Percentiles rank a stretch among this genome's conserved stretches.
These are phyloP conservation scores for Auriscalpium orientale DNA, from an alignment of 768 basidiomycete species.

Conservation along the genomic window DNA sequence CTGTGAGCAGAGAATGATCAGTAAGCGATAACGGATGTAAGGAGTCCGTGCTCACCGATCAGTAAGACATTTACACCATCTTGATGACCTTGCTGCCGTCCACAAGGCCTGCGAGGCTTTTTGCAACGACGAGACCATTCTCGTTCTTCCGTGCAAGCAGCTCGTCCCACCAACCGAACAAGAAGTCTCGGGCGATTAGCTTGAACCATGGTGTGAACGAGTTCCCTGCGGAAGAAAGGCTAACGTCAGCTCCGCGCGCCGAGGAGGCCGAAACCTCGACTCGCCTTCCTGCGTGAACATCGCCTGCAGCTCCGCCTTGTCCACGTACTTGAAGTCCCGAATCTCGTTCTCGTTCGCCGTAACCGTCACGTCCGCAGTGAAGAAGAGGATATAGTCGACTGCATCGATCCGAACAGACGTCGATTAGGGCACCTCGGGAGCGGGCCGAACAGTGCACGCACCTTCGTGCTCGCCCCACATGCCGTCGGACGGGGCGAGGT, in stretches of 20 bases:
- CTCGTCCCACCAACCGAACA: conserved; percentile 99
- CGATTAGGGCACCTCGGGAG: not conserved
- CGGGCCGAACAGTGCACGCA: not conserved
- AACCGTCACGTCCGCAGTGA: conserved; percentile 82
- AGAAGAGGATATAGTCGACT: conserved; percentile 98
- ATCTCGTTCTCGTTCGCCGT: conserved; percentile 87
- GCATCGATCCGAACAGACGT: not conserved
- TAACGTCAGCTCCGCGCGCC: not conserved
- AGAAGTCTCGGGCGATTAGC: conserved; percentile 91
- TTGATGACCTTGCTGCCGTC: conserved; percentile 70
- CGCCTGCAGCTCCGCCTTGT: conserved; percentile 77
- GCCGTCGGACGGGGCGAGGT: conserved; percentile 87
- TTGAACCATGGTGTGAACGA: conserved; percentile 99
- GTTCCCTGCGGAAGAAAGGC: conserved; percentile 42
- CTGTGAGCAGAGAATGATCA: too few species aligned
- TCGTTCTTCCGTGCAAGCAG: conserved; percentile 53
- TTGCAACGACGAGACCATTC: conserved; percentile 54
- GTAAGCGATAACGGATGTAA: too few species aligned
- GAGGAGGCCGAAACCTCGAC: conserved; percentile 13
- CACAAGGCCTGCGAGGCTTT: conserved; percentile 54
- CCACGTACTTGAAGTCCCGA: conserved; percentile 83
- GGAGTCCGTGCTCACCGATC: too few species aligned
- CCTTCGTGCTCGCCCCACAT: conserved; percentile 99
- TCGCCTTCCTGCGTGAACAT: conserved; percentile 84
- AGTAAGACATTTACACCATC: conserved; percentile 35